Base-by-base conservation (phyloP, 306 rosid genomes). In the Inga laurina region DNA sequence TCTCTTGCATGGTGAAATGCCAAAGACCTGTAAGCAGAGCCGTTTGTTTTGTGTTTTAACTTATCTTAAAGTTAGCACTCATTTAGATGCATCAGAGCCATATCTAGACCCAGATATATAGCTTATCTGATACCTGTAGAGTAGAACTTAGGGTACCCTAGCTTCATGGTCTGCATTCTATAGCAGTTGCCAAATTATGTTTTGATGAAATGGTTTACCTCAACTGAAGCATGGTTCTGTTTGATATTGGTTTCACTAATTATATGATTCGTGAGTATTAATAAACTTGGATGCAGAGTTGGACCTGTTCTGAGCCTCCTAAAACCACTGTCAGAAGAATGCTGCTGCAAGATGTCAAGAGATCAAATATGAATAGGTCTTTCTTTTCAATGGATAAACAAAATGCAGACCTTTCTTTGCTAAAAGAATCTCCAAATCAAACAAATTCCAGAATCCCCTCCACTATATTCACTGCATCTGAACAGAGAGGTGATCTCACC, bases 301-400 rank as follows among this genome's bases (percentile, higher is more conserved):
- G 92, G 98, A 91, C 92, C 73, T 83, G 83, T 76, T 89, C 88
- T 80, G 92, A 95, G 71, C 98, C 99, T 81, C 90, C 97, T 77
- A 93, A 90, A 88, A 89, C 97, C 43, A 93, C 85, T 64, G 91
- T 93, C 45, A 90, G 91, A 83, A 89, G 99, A 88, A 83, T 83
- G 88, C 80, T 90, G 82, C 87, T 91, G 91, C 90, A 88, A 89
- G 96, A 94, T 79, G 84, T 75, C 71, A 88, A 76, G 61, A 89
- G 88, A 87, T 85, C 86, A 13, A 88, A 82, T 54, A 64, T 74
- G 51, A 87, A 43, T 67, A 77, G 76, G 59, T 84, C 91, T 14
- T 72, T 79, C 8, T 78, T 84, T 35, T 81, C 90, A 8, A 75
- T 56, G 66, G 81, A 82, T 74, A 84, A 87, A 85, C 86, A 85